Conservation (phyloP, 2,329 filamentous ascomycete genomes). For the Penicillium sp. region DNA sequence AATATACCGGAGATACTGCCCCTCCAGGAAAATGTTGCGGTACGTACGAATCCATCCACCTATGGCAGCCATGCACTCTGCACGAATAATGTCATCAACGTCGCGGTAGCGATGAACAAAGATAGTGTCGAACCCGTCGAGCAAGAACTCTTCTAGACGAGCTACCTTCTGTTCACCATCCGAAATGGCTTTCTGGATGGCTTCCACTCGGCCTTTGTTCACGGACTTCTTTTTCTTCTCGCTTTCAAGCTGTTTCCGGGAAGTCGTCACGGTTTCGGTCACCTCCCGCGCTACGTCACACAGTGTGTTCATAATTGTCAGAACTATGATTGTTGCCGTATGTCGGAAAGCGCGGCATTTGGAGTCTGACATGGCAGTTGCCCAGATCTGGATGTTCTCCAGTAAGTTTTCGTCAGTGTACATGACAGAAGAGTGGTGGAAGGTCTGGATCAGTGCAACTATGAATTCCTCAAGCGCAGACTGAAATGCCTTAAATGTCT, state of each 20-base stretch:
- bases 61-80: slow-evolving; percentile 81
- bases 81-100: slow-evolving; percentile 81
- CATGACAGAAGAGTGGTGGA: slow-evolving; percentile 77
- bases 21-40: slow-evolving; percentile 85
- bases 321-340: slow-evolving; percentile 80
- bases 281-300: slow-evolving; percentile 70
- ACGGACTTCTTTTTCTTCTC: slow-evolving; percentile 69
- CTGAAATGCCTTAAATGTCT: slow-evolving; percentile 73
- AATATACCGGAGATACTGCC: slow-evolving; percentile 84
- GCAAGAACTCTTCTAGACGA: slow-evolving; percentile 67
- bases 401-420: slow-evolving; percentile 74
- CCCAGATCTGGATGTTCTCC: slow-evolving; percentile 87
- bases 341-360: slow-evolving; percentile 86
- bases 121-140: slow-evolving; percentile 85
- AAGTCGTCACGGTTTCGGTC: slow-evolving; percentile 68
- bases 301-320: slow-evolving; percentile 75
- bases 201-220: slow-evolving; percentile 74
- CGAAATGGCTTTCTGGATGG: slow-evolving; percentile 68
- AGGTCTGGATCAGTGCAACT: slow-evolving; percentile 67
- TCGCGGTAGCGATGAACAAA: slow-evolving; percentile 96
- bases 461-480: slow-evolving; percentile 77
- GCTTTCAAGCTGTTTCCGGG: slow-evolving; percentile 72
- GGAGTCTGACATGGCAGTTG: slow-evolving; percentile 86
- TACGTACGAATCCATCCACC: slow-evolving; percentile 84
- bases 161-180: slow-evolving; percentile 69